Percentiles rank a stretch among this genome's conserved stretches.
phyloP scores from a whole-genome alignment of 1,139 yeast species.

The Debaryomyces sp. region DNA sequence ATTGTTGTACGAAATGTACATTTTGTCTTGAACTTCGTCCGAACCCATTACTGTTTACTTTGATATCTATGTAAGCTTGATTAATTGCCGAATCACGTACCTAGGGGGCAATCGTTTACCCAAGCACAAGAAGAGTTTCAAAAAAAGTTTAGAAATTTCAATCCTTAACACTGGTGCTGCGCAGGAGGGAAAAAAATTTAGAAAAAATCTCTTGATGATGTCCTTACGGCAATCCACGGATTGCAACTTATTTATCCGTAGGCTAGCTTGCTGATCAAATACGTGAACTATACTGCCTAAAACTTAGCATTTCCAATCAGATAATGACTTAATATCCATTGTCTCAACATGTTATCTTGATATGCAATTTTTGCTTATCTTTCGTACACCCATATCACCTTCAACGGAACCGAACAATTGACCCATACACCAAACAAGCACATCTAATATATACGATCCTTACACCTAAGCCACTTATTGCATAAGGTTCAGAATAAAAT shows the following conservation, averaged over 20 bases:
- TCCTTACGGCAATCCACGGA: background rate
- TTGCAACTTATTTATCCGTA: background rate
- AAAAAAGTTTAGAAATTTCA: background rate
- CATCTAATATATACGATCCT: no score
- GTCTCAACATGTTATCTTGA: background rate
- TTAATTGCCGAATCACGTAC: background rate
- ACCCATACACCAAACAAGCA: no score
- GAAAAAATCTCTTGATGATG: constrained; percentile 2
- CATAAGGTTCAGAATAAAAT: no score
- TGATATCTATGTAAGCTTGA: background rate
- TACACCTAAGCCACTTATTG: no score
- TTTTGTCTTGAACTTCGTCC: constrained; percentile 51
- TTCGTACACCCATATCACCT: background rate
- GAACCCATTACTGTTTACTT: constrained; percentile 25
- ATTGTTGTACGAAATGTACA: constrained; percentile 88
- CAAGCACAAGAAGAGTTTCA: background rate
- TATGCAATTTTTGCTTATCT: background rate
- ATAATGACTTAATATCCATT: background rate
- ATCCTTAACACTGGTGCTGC: background rate
- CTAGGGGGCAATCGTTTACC: constrained; percentile 3
- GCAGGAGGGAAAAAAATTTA: background rate
- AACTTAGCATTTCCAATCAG: background rate
- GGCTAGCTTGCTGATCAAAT: background rate
- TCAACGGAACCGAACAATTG: no score
- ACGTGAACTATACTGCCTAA: background rate